Conservation (phyloP, 2,329 filamentous ascomycete genomes). For the Colletotrichum chrysophilum region DNA sequence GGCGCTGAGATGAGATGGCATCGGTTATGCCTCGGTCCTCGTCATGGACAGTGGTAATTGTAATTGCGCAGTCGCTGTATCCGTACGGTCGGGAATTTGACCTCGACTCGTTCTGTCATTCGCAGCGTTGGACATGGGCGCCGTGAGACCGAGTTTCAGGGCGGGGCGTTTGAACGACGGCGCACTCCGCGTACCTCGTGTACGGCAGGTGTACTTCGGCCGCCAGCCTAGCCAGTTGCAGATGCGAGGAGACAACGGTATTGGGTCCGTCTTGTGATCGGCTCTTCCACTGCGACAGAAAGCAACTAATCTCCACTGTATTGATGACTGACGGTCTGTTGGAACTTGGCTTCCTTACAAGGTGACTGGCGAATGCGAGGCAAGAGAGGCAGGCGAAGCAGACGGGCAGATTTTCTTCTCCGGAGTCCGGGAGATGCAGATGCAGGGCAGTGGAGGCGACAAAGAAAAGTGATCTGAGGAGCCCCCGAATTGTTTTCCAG, state of each 20-base stretch:
- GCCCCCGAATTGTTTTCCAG: slow-evolving; percentile 16
- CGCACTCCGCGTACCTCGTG: background rate
- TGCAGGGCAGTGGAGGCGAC: background rate
- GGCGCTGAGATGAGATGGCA: background rate
- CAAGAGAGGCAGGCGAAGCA: background rate
- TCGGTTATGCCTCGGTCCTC: background rate
- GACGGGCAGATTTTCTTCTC: background rate
- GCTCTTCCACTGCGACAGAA: background rate
- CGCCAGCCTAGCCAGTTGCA: background rate
- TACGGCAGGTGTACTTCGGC: background rate
- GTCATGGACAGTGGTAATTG: background rate
- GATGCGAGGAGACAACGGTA: background rate
- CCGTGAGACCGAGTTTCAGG: background rate
- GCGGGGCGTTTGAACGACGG: background rate
- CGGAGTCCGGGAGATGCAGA: background rate
- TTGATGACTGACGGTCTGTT: background rate
- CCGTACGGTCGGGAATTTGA: background rate
- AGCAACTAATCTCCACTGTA: background rate
- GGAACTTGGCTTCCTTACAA: background rate
- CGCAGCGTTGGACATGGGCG: background rate
- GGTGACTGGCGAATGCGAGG: background rate
- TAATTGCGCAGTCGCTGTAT: background rate
- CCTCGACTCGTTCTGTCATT: background rate
- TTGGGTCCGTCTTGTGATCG: background rate
- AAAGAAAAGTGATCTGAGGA: background rate